Evolutionary conservation across 2,329 filamentous ascomycete species (phyloP), one percentile per base, ranked within the genome.

Genomic region (Fusarium sp.): DNA sequence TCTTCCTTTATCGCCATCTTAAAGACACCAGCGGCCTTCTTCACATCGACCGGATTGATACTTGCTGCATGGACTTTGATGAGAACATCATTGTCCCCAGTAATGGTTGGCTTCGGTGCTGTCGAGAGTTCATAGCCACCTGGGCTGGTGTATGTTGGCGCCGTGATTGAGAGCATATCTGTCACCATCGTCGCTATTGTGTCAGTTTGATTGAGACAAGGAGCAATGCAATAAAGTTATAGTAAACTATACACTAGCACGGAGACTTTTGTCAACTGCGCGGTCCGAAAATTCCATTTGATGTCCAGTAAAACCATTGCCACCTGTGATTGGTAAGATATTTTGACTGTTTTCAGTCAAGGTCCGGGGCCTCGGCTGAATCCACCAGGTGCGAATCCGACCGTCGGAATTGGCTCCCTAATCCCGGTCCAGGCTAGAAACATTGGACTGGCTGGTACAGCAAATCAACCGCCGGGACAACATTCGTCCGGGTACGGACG

Each of bases 81-180:
- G 8, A 60, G 35, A 0, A 60, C 35, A 3, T 54, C 35, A 1
- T 20, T 13, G 4, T 24, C 45, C 1, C 4, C 26, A 1, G 7
- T 60, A 9, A 60, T 22, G 1, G 4, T 11, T 26, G 57, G 57
- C 5, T 0, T 36, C 1, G 57, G 13, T 0, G 31, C 17, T 0
- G 10, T 41, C 0, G 45, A 39, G 1, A 54, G 2, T 1, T 54
- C 26, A 2, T 60, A 60, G 18, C 26, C 44, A 4, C 0, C 1
- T 17, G 57, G 57, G 26, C n/a, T 24, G 0, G 57, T 52, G 26
- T 54, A 60, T 4, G 6, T 4, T 0, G 44, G 57, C 17, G 35
- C 35, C 5, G 45, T 60, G 6, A 60, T 17, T 2, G 57, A 39
- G 5, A 60, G 57, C 57, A 60, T 60, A 1, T 26, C 20, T n/a